phyloP scores from a whole-genome alignment of 345 rosid genomes.

The Arabidopsis arenosa region DNA sequence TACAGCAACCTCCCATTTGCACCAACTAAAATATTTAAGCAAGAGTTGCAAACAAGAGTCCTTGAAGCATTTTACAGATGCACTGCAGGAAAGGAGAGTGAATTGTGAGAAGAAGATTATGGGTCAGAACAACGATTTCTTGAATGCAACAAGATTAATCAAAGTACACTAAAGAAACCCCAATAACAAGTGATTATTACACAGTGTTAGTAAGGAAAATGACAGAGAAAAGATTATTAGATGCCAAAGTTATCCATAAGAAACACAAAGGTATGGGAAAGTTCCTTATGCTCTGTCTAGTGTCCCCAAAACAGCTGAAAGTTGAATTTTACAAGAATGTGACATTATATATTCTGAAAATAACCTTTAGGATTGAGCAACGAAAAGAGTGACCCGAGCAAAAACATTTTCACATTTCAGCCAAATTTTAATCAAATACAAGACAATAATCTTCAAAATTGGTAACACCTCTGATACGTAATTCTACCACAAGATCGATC shows the following conservation, averaged over 20 bases:
- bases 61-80: constrained; percentile 4
- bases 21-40: constrained; percentile 5
- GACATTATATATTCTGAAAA: neutral
- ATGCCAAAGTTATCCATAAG: neutral
- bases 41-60: neutral
- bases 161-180: neutral
- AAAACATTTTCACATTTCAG: neutral
- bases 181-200: neutral
- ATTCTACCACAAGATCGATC: neutral
- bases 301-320: neutral
- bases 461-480: neutral
- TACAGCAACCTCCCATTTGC: constrained; percentile 92
- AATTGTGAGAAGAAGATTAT: too few relatives aligned
- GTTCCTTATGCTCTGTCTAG: neutral
- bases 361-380: neutral
- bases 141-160: constrained; percentile 11
- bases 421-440: neutral
- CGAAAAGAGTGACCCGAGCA: constrained; percentile 9
- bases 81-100: constrained; percentile 2
- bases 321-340: neutral
- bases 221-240: neutral
- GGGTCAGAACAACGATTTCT: neutral
- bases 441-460: neutral
- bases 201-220: neutral
- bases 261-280: neutral